These are phyloP conservation scores for Epichloe gansuensis DNA, from an alignment of 2,329 filamentous ascomycete species.

Conservation along the genomic window DNA sequence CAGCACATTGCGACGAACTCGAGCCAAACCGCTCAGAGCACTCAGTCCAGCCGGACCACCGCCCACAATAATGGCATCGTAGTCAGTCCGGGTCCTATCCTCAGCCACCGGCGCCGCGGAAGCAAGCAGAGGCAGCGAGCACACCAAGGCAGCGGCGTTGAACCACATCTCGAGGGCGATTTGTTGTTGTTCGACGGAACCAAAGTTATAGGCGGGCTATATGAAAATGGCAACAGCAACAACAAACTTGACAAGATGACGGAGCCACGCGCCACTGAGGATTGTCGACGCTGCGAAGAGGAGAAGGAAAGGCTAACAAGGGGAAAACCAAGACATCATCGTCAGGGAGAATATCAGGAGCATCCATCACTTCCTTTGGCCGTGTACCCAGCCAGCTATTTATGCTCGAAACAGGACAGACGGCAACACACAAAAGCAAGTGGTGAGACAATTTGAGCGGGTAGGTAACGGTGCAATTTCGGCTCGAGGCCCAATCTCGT, in stretches of 20 bases:
- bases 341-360: not conserved
- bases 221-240: not conserved
- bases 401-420: not conserved
- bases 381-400: not conserved
- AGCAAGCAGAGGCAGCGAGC: constrained; percentile 9
- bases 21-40: constrained; percentile 43
- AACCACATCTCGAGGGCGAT: constrained; percentile 8
- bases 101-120: constrained; percentile 7
- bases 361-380: not conserved
- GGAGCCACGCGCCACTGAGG: not conserved
- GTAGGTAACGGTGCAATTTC: not conserved
- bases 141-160: constrained; percentile 4
- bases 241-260: not conserved
- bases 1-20: constrained; percentile 41
- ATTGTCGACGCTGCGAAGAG: not conserved
- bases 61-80: constrained; percentile 45
- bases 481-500: not conserved
- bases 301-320: not conserved
- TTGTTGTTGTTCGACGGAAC: no score
- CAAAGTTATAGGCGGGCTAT: not conserved
- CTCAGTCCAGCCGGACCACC: constrained; percentile 45
- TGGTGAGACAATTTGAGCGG: not conserved
- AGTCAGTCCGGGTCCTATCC: constrained; percentile 16
- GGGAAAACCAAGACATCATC: not conserved
- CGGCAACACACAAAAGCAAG: not conserved